Evolutionary conservation across 805 yeast genomes (phyloP).

Genomic region (Candida glaebosa): DNA sequence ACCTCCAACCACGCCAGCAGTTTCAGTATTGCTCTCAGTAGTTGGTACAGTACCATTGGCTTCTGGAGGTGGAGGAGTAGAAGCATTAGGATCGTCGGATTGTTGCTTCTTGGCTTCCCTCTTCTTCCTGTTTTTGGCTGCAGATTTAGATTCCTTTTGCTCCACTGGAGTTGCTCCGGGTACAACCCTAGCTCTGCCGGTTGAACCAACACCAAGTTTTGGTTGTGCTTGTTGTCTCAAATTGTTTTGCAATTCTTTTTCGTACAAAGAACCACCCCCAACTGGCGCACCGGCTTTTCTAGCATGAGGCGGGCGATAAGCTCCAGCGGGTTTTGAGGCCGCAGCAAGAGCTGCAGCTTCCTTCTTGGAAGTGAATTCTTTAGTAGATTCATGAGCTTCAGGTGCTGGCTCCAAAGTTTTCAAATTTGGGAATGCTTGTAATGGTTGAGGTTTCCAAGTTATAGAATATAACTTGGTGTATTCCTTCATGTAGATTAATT

Average conservation of each 20-base stretch:
- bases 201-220: conserved; percentile 19
- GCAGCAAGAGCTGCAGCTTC: conserved; percentile 29
- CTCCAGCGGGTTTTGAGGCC: conserved; percentile 69
- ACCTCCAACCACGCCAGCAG: conserved; percentile 54
- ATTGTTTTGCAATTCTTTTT: conserved; percentile 44
- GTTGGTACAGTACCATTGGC: conserved; percentile 3
- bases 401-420: conserved; percentile 53
- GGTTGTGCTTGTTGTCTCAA: conserved; percentile 7
- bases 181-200: conserved; percentile 37
- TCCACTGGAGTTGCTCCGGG: conserved; percentile 55
- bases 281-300: conserved; percentile 40
- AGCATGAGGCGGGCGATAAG: conserved; percentile 97
- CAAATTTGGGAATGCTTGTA: conserved; percentile 52
- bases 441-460: conserved; percentile 75
- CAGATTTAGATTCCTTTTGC: conserved; percentile 54
- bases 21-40: conserved; percentile 27
- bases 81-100: conserved; percentile 2
- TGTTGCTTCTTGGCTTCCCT: conserved; percentile 54
- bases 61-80: conserved; percentile 11
- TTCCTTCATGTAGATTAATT: conserved; percentile 72
- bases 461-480: conserved; percentile 77
- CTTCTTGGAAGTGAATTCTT: conserved; percentile 48
- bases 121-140: conserved; percentile 74
- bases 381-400: conserved; percentile 67
- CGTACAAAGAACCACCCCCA: conserved; percentile 51